These are phyloP conservation scores for Scenedesmus sp. DNA, from an alignment of 163 green algal genomes.

Conservation along the genomic window DNA sequence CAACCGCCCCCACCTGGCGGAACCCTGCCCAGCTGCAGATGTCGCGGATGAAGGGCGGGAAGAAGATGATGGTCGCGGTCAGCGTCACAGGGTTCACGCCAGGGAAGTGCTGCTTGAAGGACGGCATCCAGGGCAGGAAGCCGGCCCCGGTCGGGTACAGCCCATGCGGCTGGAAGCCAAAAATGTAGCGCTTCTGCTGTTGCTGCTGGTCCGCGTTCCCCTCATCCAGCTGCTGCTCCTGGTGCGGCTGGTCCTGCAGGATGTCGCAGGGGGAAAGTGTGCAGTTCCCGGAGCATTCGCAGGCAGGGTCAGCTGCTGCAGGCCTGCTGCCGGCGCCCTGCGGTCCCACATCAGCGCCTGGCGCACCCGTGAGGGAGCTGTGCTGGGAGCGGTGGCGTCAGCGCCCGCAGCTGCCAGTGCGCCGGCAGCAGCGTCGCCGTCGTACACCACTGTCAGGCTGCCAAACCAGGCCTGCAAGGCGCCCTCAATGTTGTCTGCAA, in stretches of 20 bases:
- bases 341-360: neutral
- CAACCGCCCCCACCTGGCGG: constrained; percentile 68
- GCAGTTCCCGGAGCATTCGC: neutral
- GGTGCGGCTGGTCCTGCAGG: neutral
- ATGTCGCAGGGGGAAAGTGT: neutral
- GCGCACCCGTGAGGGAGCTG: neutral
- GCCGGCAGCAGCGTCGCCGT: constrained; percentile 17
- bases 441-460: constrained; percentile 27
- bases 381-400: neutral
- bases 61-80: constrained; percentile 81
- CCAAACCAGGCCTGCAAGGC: constrained; percentile 81
- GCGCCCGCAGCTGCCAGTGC: neutral
- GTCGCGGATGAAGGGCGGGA: constrained; percentile 79
- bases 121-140: constrained; percentile 81
- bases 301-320: neutral
- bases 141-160: constrained; percentile 73
- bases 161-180: constrained; percentile 88
- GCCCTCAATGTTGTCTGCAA: constrained; percentile 70
- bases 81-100: constrained; percentile 75
- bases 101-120: constrained; percentile 72
- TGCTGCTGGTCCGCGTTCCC: neutral
- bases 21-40: constrained; percentile 81
- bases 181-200: constrained; percentile 70
- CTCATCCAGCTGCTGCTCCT: constrained; percentile 6
- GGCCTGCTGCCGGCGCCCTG: neutral